These are phyloP conservation scores for Holtermanniella nyarrowii DNA, from an alignment of 768 basidiomycete species.

Conservation along the genomic window DNA sequence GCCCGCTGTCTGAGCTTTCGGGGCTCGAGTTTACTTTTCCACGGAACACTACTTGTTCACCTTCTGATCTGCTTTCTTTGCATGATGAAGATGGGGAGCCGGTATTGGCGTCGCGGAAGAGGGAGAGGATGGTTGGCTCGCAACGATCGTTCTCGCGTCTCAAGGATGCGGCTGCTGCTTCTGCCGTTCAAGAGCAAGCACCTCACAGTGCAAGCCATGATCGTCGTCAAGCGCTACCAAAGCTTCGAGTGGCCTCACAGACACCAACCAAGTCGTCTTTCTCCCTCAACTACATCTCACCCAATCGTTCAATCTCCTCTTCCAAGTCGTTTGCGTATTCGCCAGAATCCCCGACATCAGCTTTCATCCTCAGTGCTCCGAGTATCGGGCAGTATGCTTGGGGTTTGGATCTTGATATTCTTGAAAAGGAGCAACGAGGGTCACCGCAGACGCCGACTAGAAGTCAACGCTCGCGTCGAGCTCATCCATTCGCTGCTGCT, in stretches of 20 bases:
- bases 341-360: conserved; percentile 19
- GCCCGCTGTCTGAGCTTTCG: neutral
- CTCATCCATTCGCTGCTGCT: neutral
- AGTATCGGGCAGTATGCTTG: neutral
- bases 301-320: neutral
- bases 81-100: neutral
- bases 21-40: neutral
- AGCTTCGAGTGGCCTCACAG: no score
- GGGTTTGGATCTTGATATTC: neutral
- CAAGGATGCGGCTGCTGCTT: neutral
- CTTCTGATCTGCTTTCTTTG: neutral
- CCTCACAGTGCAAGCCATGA: neutral
- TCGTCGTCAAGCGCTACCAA: no score
- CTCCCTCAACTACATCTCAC: neutral
- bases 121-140: neutral
- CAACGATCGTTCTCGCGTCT: neutral
- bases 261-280: neutral
- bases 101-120: neutral
- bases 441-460: neutral
- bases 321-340: neutral
- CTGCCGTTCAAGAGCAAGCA: neutral
- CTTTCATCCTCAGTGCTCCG: conserved; percentile 19
- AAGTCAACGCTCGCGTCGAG: neutral
- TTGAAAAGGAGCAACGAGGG: neutral
- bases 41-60: neutral